phyloP scores from a whole-genome alignment of 2,329 filamentous ascomycete genomes.

The Curvularia sp. region DNA sequence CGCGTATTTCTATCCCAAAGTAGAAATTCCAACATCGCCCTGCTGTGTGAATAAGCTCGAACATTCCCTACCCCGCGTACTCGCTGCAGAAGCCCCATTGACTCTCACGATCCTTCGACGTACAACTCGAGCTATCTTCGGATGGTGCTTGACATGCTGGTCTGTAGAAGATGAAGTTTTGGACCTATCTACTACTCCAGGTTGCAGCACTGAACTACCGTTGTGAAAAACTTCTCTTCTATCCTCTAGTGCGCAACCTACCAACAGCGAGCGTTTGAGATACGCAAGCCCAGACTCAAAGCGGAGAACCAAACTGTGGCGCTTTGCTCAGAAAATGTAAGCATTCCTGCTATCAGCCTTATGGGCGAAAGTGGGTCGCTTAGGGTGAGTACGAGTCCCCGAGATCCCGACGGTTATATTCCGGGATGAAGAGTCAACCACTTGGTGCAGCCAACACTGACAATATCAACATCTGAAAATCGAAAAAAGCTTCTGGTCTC shows the following conservation, averaged over 20 bases:
- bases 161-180: background rate
- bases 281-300: background rate
- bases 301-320: background rate
- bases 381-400: constrained; percentile 17
- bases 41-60: background rate
- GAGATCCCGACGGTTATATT: constrained; percentile 28
- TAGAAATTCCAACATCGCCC: background rate
- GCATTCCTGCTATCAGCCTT: constrained; percentile 9
- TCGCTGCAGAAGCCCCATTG: background rate
- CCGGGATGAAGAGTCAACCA: constrained; percentile 14
- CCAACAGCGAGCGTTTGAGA: background rate
- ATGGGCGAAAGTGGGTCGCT: constrained; percentile 15
- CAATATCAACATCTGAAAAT: background rate
- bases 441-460: constrained; percentile 2
- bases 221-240: background rate
- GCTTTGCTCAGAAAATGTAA: background rate
- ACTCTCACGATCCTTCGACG: background rate
- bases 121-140: background rate
- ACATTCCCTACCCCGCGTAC: background rate
- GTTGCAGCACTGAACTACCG: background rate
- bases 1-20: background rate
- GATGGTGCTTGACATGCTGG: background rate
- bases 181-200: background rate
- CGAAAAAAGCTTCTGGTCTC: background rate
- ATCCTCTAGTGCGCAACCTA: background rate